Conservation (phyloP, 768 basidiomycete species). For the Lentinula sp. region DNA sequence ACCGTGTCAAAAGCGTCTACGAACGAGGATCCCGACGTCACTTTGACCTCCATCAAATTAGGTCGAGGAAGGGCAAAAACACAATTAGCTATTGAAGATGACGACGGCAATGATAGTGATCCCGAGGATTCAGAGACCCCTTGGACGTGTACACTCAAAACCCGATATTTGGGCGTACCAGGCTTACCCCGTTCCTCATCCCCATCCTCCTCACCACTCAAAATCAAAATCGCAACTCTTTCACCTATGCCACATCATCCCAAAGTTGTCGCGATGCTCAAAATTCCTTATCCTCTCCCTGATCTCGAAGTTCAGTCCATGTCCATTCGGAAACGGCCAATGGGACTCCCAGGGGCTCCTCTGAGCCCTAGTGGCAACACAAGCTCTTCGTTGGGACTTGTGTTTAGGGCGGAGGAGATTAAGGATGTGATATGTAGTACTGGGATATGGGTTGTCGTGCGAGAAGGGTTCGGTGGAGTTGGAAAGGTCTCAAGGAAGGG, state of each 20-base stretch:
- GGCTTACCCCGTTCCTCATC: background rate
- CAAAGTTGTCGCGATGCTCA: constrained; percentile 86
- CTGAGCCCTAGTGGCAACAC: background rate
- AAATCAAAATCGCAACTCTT: constrained; percentile 75
- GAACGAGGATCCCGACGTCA: background rate
- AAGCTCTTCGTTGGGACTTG: constrained; percentile 33
- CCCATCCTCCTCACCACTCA: constrained; percentile 14
- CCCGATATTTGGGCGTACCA: constrained; percentile 34
- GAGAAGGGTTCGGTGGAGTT: constrained; percentile 90
- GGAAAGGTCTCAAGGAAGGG: constrained; percentile 75
- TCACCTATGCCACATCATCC: constrained; percentile 95
- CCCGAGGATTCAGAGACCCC: constrained; percentile 96
- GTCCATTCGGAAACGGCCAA: constrained; percentile 42
- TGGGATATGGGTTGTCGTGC: constrained; percentile 84
- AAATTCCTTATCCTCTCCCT: constrained; percentile 84
- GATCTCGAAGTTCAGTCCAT: constrained; percentile 70
- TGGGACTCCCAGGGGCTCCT: constrained; percentile 25
- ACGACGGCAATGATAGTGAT: constrained; percentile 78
- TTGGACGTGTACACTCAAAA: constrained; percentile 83
- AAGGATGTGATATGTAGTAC: constrained; percentile 89
- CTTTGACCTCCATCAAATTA: background rate
- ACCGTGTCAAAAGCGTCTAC: background rate
- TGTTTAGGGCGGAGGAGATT: constrained; percentile 85
- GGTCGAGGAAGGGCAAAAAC: background rate
- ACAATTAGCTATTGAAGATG: constrained; percentile 19